Conservation (phyloP, 768 basidiomycete species). For the Kwoniella shandongensis region DNA sequence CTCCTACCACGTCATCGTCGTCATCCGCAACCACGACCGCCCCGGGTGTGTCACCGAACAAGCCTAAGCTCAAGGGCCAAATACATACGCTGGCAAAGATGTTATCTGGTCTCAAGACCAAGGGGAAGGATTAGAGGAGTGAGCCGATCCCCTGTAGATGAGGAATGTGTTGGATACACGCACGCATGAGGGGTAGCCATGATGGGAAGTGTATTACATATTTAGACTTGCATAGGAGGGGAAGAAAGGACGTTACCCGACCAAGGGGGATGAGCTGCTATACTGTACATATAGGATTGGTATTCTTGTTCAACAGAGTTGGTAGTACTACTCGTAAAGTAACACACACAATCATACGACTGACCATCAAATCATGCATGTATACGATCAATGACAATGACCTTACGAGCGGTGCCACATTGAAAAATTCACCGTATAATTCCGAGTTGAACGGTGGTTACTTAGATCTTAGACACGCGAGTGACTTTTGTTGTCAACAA, state of each 20-base stretch:
- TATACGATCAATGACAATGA: too few species aligned
- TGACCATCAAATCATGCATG: conserved; percentile 5
- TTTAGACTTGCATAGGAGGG: too few species aligned
- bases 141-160: too few species aligned
- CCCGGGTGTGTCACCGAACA: conserved; percentile 31
- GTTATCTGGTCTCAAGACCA: conserved; percentile 62
- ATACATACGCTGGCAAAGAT: conserved; percentile 89
- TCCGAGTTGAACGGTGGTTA: background rate
- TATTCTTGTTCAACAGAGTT: too few species aligned
- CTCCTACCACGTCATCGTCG: background rate
- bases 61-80: conserved; percentile 77
- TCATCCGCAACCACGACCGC: background rate
- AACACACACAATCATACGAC: too few species aligned
- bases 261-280: too few species aligned
- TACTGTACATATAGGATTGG: too few species aligned
- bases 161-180: too few species aligned
- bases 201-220: too few species aligned
- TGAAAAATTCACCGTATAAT: background rate
- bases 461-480: conserved; percentile 4
- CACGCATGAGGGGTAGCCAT: too few species aligned
- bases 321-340: too few species aligned
- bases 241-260: too few species aligned
- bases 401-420: conserved; percentile 20
- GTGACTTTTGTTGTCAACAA: conserved; percentile 11
- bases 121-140: conserved; percentile 37